Conservation (phyloP, 1,284 basidiomycete genomes). For the Fomitiporia mediterranea region DNA sequence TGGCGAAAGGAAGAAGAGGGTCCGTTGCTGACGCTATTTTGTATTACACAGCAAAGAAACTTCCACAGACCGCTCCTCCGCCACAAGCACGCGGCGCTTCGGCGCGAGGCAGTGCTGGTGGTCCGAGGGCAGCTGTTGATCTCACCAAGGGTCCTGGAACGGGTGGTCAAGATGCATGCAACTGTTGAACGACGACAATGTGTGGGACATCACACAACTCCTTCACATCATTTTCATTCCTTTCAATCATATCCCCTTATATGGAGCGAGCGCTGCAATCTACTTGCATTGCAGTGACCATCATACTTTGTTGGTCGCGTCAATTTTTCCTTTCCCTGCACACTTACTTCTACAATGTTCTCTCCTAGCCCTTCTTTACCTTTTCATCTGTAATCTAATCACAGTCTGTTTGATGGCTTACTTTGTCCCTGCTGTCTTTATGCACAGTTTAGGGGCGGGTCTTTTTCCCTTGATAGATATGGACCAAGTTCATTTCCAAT, state of each 20-base stretch:
- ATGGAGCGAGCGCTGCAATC: too few species aligned
- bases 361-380: not conserved
- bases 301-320: too few species aligned
- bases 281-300: too few species aligned
- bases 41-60: slow-evolving; percentile 64
- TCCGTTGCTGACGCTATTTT: slow-evolving; percentile 15
- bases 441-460: not conserved
- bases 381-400: slow-evolving; percentile 15
- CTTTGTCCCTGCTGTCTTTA: too few species aligned
- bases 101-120: slow-evolving; percentile 38
- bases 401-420: not conserved
- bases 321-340: slow-evolving; percentile 17
- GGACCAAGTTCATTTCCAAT: not conserved
- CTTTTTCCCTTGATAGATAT: slow-evolving; percentile 4
- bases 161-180: slow-evolving; percentile 62
- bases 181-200: slow-evolving; percentile 51
- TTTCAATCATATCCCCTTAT: too few species aligned
- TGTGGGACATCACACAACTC: not conserved
- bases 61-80: slow-evolving; percentile 69
- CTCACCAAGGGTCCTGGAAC: slow-evolving; percentile 58
- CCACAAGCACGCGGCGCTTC: slow-evolving; percentile 49
- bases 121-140: slow-evolving; percentile 59
- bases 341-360: not conserved
- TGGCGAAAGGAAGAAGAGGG: not conserved
- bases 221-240: slow-evolving; percentile 2